phyloP scores from a whole-genome alignment of 2,329 filamentous ascomycete species.

The Pleomassaria siparia region DNA sequence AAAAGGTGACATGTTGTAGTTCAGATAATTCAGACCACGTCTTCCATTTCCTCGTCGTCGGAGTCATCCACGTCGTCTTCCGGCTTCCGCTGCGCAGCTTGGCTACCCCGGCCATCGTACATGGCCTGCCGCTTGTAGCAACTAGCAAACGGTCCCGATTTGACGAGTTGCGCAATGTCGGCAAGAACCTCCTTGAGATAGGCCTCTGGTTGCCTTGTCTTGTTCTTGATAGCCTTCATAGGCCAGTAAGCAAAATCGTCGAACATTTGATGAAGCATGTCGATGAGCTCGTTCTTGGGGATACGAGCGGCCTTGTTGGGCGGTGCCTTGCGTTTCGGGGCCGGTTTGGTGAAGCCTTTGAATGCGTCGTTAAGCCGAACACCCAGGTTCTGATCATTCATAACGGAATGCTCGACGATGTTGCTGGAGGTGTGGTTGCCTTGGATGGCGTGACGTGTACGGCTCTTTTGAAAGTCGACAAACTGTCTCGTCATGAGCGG shows the following conservation, averaged over 20 bases:
- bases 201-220: constrained; percentile 84
- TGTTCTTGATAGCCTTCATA: constrained; percentile 79
- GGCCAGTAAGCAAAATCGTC: constrained; percentile 87
- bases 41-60: constrained; percentile 75
- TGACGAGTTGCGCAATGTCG: constrained; percentile 78
- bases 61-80: constrained; percentile 56
- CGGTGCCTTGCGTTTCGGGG: constrained; percentile 25
- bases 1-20: background rate
- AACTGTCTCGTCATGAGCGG: constrained; percentile 49
- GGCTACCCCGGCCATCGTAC: constrained; percentile 56
- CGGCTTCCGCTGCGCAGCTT: constrained; percentile 42
- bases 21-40: constrained; percentile 54
- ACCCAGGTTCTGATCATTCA: constrained; percentile 20
- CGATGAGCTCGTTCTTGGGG: constrained; percentile 82
- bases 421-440: constrained; percentile 32
- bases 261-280: constrained; percentile 83
- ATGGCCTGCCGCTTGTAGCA: constrained; percentile 80
- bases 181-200: constrained; percentile 85
- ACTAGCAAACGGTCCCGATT: constrained; percentile 81
- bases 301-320: constrained; percentile 84
- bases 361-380: constrained; percentile 34
- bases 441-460: constrained; percentile 50
- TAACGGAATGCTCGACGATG: constrained; percentile 20
- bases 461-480: constrained; percentile 43
- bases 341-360: constrained; percentile 33